Conservation (phyloP, 179 eudicot genomes). For the Silene vulgaris region DNA sequence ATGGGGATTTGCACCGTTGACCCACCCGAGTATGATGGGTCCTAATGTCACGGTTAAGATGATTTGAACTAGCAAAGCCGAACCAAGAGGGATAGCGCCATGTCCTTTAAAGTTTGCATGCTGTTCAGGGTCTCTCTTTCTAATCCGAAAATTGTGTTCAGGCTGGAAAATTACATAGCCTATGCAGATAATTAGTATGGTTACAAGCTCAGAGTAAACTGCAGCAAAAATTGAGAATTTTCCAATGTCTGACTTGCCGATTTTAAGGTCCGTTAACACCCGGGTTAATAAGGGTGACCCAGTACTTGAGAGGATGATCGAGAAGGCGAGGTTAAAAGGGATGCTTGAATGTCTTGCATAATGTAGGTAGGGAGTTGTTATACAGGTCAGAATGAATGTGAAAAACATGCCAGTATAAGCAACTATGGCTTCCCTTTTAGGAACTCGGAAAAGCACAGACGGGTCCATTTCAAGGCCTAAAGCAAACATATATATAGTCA, state of each 20-base stretch:
- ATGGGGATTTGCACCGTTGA: conserved; percentile 65
- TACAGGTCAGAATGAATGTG: conserved; percentile 48
- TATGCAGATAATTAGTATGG: conserved; percentile 40
- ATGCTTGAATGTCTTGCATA: conserved; percentile 20
- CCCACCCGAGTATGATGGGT: conserved; percentile 62
- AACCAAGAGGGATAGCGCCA: conserved; percentile 23
- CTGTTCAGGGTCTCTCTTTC: conserved; percentile 8
- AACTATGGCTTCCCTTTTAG: conserved; percentile 54
- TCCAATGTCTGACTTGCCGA: conserved; percentile 82
- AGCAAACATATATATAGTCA: conserved; percentile 73
- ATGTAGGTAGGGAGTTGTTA: conserved; percentile 37
- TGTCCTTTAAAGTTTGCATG: conserved; percentile 10
- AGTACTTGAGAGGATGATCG: conserved; percentile 58
- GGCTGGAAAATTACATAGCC: conserved; percentile 62
- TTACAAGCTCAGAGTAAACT: conserved; percentile 58
- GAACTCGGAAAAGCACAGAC: conserved; percentile 38
- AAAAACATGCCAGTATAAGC: conserved; percentile 56
- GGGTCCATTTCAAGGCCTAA: conserved; percentile 81
- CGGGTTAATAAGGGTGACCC: conserved; percentile 71
- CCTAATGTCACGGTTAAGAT: conserved; percentile 39
- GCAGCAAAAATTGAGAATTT: conserved; percentile 66
- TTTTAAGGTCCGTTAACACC: conserved; percentile 75
- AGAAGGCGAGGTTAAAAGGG: conserved; percentile 46
- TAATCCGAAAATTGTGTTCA: conserved; percentile 19
- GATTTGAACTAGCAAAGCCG: conserved; percentile 34